A percentile compares a stretch with the other conserved stretches of the same genome.
These are phyloP conservation scores for Darksidea phi DNA, from an alignment of 495 filamentous ascomycete species.

Conservation along the genomic window DNA sequence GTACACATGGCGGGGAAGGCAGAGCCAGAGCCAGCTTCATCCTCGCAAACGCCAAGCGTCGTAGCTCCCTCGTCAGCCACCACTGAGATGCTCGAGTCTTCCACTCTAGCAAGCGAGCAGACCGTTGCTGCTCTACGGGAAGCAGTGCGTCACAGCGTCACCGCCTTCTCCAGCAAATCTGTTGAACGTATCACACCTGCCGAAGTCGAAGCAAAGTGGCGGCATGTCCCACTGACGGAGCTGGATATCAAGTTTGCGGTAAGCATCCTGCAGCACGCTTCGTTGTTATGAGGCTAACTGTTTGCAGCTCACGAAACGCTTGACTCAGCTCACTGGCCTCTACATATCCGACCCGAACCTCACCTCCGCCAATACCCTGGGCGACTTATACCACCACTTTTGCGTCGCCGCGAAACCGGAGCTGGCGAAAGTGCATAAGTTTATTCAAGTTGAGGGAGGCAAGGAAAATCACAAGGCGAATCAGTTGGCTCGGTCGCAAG, in stretches of 20 bases:
- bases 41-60: not conserved
- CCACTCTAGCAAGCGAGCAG: not conserved
- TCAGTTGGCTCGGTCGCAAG: not conserved
- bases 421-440: constrained; percentile 53
- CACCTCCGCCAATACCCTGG: constrained; percentile 52
- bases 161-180: constrained; percentile 1
- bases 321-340: constrained; percentile 73
- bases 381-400: constrained; percentile 45
- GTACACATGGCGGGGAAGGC: not conserved
- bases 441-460: constrained; percentile 40
- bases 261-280: constrained; percentile 43
- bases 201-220: constrained; percentile 46
- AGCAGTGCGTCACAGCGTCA: not conserved
- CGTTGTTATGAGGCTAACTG: constrained; percentile 12
- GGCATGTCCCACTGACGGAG: constrained; percentile 56
- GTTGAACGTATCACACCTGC: constrained; percentile 13
- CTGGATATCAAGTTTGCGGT: constrained; percentile 70
- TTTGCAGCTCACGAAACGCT: constrained; percentile 68
- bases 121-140: not conserved
- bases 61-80: not conserved
- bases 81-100: not conserved
- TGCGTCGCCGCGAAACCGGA: constrained; percentile 58
- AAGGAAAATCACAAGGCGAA: not conserved
- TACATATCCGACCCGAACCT: constrained; percentile 68
- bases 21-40: not conserved